Evolutionary conservation across 805 yeast genomes (phyloP).

Genomic region (Ogataea glucozyma): DNA sequence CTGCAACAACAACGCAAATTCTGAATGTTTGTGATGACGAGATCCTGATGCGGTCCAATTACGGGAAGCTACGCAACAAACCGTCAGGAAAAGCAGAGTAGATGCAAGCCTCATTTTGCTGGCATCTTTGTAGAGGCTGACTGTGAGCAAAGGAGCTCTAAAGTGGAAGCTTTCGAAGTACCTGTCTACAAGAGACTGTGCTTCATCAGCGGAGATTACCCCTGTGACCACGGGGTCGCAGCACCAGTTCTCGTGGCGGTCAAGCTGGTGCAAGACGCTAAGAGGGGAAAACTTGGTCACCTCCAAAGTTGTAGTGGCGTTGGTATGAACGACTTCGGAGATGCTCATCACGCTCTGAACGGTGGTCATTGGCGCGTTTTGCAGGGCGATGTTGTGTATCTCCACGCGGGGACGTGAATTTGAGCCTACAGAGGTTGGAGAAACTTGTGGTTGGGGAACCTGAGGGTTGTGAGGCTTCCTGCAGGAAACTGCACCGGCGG

Average conservation of each 20-base stretch:
- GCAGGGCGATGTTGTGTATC: constrained; percentile 15
- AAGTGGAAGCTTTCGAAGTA: constrained; percentile 18
- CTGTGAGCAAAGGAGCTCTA: constrained; percentile 21
- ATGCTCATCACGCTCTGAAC: constrained; percentile 17
- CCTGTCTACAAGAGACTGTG: constrained; percentile 15
- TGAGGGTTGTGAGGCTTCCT: constrained; percentile 15
- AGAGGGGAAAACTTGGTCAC: constrained; percentile 12
- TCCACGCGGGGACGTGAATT: constrained; percentile 12
- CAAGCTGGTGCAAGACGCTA: constrained; percentile 8
- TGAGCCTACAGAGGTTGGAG: neutral
- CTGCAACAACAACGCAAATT: constrained; percentile 15
- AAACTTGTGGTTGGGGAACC: too few species aligned
- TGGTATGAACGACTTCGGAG: constrained; percentile 7
- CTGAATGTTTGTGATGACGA: constrained; percentile 10
- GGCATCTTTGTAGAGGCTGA: constrained; percentile 15
- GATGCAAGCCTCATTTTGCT: constrained; percentile 16
- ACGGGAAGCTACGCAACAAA: constrained; percentile 17
- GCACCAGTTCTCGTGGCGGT: constrained; percentile 14
- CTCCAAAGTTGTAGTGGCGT: neutral
- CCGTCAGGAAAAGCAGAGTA: constrained; percentile 13
- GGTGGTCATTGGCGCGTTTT: constrained; percentile 19
- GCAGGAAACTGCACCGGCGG: neutral
- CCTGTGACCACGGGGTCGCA: constrained; percentile 17
- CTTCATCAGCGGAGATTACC: constrained; percentile 12
- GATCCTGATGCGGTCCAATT: constrained; percentile 5